phyloP scores from a whole-genome alignment of 2,329 filamentous ascomycete genomes.

The Verticillium albo-atrum region DNA sequence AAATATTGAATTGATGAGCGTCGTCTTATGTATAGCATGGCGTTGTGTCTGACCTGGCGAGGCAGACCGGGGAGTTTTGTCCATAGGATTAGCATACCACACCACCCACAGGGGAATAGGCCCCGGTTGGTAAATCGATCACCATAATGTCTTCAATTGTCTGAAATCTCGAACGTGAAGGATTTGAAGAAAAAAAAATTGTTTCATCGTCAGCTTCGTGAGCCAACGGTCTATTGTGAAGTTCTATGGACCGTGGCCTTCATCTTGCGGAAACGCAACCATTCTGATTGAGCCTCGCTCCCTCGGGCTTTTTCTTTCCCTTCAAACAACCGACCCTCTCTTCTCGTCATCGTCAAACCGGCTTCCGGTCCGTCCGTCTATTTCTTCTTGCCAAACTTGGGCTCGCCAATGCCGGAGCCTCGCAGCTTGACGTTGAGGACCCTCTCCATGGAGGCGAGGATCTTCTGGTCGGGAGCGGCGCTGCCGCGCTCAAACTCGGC shows the following conservation, averaged over 20 bases:
- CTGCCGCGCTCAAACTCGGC: conserved; percentile 81
- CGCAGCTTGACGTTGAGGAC: conserved; percentile 85
- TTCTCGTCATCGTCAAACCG: not conserved
- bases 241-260: conserved; percentile 12
- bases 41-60: not conserved
- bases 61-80: conserved; percentile 5
- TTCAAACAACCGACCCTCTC: not conserved
- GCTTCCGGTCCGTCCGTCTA: conserved; percentile 19
- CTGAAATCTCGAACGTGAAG: too few relatives aligned
- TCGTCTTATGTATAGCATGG: conserved; percentile 1
- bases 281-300: not conserved
- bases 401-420: conserved; percentile 78
- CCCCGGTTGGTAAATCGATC: not conserved
- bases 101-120: not conserved
- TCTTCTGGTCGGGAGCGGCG: conserved; percentile 77
- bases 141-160: too few relatives aligned
- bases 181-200: conserved; percentile 1
- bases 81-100: conserved; percentile 3
- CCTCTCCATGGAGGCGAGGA: conserved; percentile 72
- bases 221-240: conserved; percentile 14
- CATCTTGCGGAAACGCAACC: conserved; percentile 9
- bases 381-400: conserved; percentile 74
- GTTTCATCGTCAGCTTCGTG: conserved; percentile 7
- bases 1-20: not conserved
- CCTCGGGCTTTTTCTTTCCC: not conserved